Percentiles rank a stretch among this genome's conserved stretches.
Evolutionary conservation across 345 rosid genomes (phyloP).

Genomic region (Gossypium anomalum): DNA sequence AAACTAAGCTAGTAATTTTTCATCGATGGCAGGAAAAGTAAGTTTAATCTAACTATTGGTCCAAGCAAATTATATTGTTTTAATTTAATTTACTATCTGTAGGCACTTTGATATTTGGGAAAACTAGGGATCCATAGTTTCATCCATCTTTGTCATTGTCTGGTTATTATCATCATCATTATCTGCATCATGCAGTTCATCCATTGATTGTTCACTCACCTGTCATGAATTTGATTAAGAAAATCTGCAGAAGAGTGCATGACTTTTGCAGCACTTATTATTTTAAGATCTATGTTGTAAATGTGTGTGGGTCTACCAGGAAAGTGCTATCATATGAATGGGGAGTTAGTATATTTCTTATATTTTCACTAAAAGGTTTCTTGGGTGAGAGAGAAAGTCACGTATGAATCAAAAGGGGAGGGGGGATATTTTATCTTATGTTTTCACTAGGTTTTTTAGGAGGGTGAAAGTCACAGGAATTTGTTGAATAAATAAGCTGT

Average conservation of each 20-base stretch:
- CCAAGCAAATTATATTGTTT: not conserved
- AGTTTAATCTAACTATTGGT: slow-evolving; percentile 19
- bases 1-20: slow-evolving; percentile 57
- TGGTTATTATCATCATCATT: not conserved
- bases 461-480: not conserved
- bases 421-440: not conserved
- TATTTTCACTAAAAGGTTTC: not conserved
- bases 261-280: not conserved
- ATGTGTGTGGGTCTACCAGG: not conserved
- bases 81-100: not conserved
- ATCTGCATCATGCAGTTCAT: not conserved
- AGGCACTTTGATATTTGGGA: not conserved
- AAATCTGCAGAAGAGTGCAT: not conserved
- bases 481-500: slow-evolving; percentile 7
- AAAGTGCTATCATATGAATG: not conserved
- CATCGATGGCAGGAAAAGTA: slow-evolving; percentile 57
- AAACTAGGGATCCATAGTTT: not conserved
- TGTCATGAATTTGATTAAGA: not conserved
- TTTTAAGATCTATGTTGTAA: not conserved
- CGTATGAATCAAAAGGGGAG: not conserved
- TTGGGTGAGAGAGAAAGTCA: not conserved
- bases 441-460: not conserved
- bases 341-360: too few relatives aligned
- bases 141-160: not conserved
- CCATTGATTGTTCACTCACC: not conserved